Evolutionary conservation across 2,329 filamentous ascomycete species (phyloP).

Genomic region (Xylaria sp.): DNA sequence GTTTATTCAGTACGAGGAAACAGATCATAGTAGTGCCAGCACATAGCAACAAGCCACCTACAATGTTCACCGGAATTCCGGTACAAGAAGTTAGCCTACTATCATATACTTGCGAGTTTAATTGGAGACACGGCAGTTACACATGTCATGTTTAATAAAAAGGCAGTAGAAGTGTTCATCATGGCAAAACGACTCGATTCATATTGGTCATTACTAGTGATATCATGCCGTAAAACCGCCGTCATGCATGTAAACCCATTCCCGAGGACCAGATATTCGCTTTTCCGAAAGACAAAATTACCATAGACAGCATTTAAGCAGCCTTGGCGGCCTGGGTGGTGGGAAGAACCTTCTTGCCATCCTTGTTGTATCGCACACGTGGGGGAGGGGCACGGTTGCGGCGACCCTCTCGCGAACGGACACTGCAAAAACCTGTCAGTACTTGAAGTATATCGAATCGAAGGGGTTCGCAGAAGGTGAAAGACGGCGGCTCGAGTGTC

Average conservation of each 20-base stretch:
- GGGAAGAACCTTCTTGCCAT: conserved; percentile 99
- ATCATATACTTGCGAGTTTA: neutral
- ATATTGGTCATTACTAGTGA: conserved; percentile 50
- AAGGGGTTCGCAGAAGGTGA: conserved; percentile 40
- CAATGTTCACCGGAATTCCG: neutral
- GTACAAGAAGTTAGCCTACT: neutral
- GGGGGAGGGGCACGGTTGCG: conserved; percentile 99
- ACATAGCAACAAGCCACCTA: neutral
- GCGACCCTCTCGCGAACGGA: conserved; percentile 94
- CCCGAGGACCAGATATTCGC: conserved; percentile 45
- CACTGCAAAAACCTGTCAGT: conserved; percentile 70
- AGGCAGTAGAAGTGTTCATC: conserved; percentile 24
- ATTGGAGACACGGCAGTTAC: neutral
- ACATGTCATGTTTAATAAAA: neutral
- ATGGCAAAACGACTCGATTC: conserved; percentile 48
- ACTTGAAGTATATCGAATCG: conserved; percentile 40
- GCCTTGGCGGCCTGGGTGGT: conserved; percentile 81
- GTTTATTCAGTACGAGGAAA: neutral
- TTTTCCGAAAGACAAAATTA: conserved; percentile 44
- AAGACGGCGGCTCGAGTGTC: conserved; percentile 53
- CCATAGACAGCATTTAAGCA: conserved; percentile 50
- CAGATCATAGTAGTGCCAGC: neutral
- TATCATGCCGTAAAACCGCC: conserved; percentile 48
- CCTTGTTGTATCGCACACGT: conserved; percentile 99
- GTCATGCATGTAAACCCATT: conserved; percentile 48